Conservation (phyloP, 805 yeast species). For the Dipodascus geniculatus region DNA sequence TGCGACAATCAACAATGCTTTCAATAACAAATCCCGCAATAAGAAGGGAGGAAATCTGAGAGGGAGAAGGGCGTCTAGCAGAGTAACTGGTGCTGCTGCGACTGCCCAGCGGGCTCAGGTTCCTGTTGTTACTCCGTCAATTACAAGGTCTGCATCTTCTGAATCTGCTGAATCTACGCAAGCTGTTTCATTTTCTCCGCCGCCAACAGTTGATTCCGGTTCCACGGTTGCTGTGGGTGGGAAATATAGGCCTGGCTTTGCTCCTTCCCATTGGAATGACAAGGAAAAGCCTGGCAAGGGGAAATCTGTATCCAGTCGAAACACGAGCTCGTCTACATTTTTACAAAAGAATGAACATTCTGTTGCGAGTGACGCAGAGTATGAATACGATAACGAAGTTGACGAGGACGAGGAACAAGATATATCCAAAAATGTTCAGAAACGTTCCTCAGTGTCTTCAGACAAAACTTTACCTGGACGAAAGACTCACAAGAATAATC, state of each 20-base stretch:
- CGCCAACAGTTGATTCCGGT: neutral
- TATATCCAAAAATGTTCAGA: constrained; percentile 4
- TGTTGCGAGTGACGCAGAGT: constrained; percentile 21
- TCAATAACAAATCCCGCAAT: neutral
- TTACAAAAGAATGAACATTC: neutral
- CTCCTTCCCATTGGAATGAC: neutral
- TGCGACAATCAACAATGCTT: neutral
- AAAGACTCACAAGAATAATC: neutral
- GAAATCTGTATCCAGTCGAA: neutral
- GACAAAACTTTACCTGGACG: neutral
- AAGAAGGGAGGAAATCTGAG: neutral
- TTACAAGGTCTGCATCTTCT: neutral
- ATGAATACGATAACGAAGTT: constrained; percentile 21
- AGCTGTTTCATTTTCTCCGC: neutral
- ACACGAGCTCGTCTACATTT: neutral
- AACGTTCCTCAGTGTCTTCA: neutral
- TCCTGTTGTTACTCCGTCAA: neutral
- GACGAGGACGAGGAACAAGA: constrained; percentile 25
- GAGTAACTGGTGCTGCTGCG: neutral
- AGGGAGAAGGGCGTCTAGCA: neutral
- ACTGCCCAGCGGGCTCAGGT: neutral
- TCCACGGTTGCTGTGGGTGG: neutral
- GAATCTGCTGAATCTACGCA: neutral
- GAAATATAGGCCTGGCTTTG: neutral
- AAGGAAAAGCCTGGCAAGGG: neutral